Conservation (phyloP, 805 yeast genomes). For the Saturnispora gosingensis region DNA sequence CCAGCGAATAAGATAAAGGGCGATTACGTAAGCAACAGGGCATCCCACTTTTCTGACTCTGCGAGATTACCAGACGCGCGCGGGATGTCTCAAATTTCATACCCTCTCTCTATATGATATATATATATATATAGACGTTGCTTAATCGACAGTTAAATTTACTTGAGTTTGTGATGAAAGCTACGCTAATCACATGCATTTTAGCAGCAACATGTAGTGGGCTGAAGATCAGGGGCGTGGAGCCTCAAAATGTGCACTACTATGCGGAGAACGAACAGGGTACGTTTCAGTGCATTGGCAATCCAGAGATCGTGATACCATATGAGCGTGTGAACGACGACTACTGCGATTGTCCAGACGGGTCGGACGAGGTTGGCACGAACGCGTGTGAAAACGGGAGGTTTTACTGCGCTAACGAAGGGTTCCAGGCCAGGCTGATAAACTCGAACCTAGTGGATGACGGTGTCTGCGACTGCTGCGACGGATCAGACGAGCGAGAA, state of each 20-base stretch:
- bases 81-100: background rate
- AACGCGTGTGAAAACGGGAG: slow-evolving; percentile 52
- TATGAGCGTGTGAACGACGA: slow-evolving; percentile 71
- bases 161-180: background rate
- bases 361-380: slow-evolving; percentile 95
- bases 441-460: slow-evolving; percentile 69
- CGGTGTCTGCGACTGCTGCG: slow-evolving; percentile 96
- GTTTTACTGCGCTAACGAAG: slow-evolving; percentile 74
- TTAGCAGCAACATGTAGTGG: background rate
- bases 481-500: slow-evolving; percentile 76
- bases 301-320: slow-evolving; percentile 56
- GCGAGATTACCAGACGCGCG: background rate
- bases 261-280: slow-evolving; percentile 45
- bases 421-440: slow-evolving; percentile 53
- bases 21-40: too few relatives aligned
- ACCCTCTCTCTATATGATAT: background rate
- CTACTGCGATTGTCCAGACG: slow-evolving; percentile 95
- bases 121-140: too few relatives aligned
- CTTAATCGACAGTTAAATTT: too few relatives aligned
- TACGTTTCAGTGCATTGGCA: slow-evolving; percentile 59
- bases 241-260: slow-evolving; percentile 30
- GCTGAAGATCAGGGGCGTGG: slow-evolving; percentile 25
- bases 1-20: too few relatives aligned
- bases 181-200: background rate
- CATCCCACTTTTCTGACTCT: background rate